Evolutionary conservation across 495 filamentous ascomycete species (phyloP), one percentile per base, ranked within the genome.

Genomic region (Trichodelitschia bisporula): DNA sequence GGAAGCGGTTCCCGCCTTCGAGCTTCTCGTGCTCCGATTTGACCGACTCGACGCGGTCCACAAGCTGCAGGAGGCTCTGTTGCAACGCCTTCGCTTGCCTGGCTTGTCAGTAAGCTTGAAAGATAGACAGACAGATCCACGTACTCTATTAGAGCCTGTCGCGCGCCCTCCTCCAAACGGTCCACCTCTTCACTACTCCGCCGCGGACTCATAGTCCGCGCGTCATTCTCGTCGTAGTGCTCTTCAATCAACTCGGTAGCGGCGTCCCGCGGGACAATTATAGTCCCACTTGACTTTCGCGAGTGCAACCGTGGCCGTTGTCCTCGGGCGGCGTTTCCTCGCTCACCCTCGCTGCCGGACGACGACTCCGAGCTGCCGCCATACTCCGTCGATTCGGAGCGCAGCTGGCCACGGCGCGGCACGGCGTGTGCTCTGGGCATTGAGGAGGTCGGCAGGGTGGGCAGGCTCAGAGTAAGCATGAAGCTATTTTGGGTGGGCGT

Each of bases 1-100:
- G 53, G 40, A 92, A 91, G 43, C 72, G 78, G 59, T 97, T 97
- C 43, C 91, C 74, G 40, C 61, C 77, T 48, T 95, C 83, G 18
- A 97, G 62, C 51, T 90, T 90, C 50, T 92, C 74, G 45, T 93
- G 79, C 47, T 93, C 83, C 34, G 72, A 69, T 49, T 77, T 76
- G 30, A 95, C 83, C n/a, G 69, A 72, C 41, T 95, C 86, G 45
- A 95, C 84, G 20, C 78, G 69, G 47, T 91, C 77, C 34, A 91
- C 77, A 12, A 95, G 66, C 29, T 72, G 79, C 26, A 84, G 57
- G 18, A 97, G 64, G 29, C 77, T 83, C 29, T 77, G 72, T 49
- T 97, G 86, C 29, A 95, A 61, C 29, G 64, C 64, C 49, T 74
- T 72, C 29, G 86, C 82, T 54, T 90, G 82, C 47, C 83, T 93